phyloP scores from a whole-genome alignment of 768 basidiomycete species.

The Pleurotus ostreatus region DNA sequence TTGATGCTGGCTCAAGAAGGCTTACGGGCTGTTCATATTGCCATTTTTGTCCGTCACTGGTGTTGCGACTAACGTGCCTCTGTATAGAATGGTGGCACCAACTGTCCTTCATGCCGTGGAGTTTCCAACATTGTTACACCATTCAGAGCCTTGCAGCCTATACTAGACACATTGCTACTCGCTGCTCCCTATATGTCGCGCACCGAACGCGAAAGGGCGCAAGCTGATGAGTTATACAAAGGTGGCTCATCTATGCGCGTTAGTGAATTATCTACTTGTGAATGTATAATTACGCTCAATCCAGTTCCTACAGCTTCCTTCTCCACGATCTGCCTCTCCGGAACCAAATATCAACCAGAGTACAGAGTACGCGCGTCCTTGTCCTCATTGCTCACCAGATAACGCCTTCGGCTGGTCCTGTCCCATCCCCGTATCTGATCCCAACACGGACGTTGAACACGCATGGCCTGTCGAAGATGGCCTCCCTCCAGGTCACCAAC shows the following conservation, averaged over 20 bases:
- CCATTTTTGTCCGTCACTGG: conserved; percentile 11
- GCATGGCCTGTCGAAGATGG: conserved; percentile 81
- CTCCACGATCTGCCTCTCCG: conserved; percentile 72
- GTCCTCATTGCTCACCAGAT: conserved; percentile 68
- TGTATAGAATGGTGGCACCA: conserved; percentile 75
- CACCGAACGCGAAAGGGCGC: conserved; percentile 64
- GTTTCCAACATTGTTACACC: conserved; percentile 65
- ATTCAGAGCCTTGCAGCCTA: conserved; percentile 68
- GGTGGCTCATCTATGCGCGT: conserved; percentile 61
- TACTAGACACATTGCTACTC: conserved; percentile 72
- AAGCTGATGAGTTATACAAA: conserved; percentile 80
- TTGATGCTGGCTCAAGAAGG: too few species aligned
- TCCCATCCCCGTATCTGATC: conserved; percentile 77
- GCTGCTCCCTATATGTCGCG: conserved; percentile 65
- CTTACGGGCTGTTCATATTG: neutral
- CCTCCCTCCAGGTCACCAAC: conserved; percentile 70
- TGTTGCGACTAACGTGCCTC: conserved; percentile 7
- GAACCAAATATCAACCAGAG: conserved; percentile 67
- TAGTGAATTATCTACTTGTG: conserved; percentile 19
- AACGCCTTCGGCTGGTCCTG: conserved; percentile 80
- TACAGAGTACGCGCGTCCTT: conserved; percentile 68
- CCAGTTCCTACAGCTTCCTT: conserved; percentile 51
- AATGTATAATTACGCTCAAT: conserved; percentile 9
- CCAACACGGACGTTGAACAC: conserved; percentile 57
- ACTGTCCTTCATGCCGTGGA: conserved; percentile 78